phyloP scores from a whole-genome alignment of 2,329 filamentous ascomycete species.

The Rutstroemia sp. region DNA sequence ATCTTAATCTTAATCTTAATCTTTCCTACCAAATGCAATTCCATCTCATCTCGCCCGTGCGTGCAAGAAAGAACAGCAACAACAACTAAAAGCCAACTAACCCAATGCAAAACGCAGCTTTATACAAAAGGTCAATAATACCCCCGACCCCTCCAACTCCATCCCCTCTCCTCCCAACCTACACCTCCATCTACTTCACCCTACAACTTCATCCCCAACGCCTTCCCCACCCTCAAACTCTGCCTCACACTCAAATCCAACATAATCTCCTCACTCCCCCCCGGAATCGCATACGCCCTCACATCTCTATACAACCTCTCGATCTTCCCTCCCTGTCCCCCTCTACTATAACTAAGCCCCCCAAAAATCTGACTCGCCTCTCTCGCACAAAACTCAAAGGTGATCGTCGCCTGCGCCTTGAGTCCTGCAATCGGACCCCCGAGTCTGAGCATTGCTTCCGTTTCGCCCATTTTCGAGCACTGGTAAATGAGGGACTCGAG shows the following conservation, averaged over 20 bases:
- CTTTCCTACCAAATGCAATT: too few relatives aligned
- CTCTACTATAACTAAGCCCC: slow-evolving; percentile 82
- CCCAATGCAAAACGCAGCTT: too few relatives aligned
- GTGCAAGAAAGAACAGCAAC: too few relatives aligned
- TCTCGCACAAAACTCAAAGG: slow-evolving; percentile 95
- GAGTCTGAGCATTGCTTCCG: slow-evolving; percentile 90
- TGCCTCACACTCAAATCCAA: slow-evolving; percentile 91
- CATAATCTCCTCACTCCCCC: slow-evolving; percentile 98
- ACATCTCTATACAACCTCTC: slow-evolving; percentile 94
- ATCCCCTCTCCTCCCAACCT: too few relatives aligned
- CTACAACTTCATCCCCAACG: slow-evolving; percentile 90
- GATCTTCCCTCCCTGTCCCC: slow-evolving; percentile 91
- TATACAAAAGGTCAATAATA: too few relatives aligned
- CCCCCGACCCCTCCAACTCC: too few relatives aligned
- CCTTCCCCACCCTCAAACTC: slow-evolving; percentile 79
- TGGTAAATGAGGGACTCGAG: slow-evolving; percentile 93
- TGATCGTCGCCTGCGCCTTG: slow-evolving; percentile 89
- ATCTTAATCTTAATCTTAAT: too few relatives aligned
- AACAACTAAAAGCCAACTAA: too few relatives aligned
- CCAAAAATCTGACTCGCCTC: slow-evolving; percentile 98
- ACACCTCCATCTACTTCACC: too few relatives aligned
- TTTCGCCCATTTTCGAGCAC: slow-evolving; percentile 86
- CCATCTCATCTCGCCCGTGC: too few relatives aligned
- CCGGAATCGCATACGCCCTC: slow-evolving; percentile 90
- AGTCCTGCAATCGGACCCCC: slow-evolving; percentile 89